A percentile compares a stretch with the other conserved stretches of the same genome.
These are phyloP conservation scores for Sanghuangporus baumii DNA, from an alignment of 1,284 basidiomycete species.

Conservation along the genomic window DNA sequence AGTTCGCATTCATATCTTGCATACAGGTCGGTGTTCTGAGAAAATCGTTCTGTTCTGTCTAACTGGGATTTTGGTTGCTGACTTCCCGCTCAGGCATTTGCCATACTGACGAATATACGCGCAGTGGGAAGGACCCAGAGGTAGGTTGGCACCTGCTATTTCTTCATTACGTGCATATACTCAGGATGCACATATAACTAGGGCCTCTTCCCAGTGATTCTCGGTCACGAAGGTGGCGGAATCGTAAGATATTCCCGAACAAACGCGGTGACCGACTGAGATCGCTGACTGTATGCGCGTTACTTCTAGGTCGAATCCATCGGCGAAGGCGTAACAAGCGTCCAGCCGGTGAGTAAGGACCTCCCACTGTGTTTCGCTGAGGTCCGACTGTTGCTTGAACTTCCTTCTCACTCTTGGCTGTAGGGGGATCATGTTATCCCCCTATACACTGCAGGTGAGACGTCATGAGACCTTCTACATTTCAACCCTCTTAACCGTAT, in stretches of 20 bases:
- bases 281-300: constrained; percentile 19
- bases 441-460: constrained; percentile 82
- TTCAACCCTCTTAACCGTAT: constrained; percentile 1
- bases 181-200: constrained; percentile 25
- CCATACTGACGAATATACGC: constrained; percentile 97
- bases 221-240: constrained; percentile 89
- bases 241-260: constrained; percentile 44
- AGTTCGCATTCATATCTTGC: constrained; percentile 89
- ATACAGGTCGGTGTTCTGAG: constrained; percentile 55
- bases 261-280: constrained; percentile 22
- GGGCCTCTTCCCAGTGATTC: constrained; percentile 93
- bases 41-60: background rate
- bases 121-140: constrained; percentile 95
- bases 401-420: constrained; percentile 12
- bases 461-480: background rate
- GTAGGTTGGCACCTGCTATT: constrained; percentile 49
- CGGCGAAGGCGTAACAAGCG: constrained; percentile 88
- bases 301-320: constrained; percentile 79
- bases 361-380: constrained; percentile 10
- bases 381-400: background rate
- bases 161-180: constrained; percentile 1
- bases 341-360: constrained; percentile 50
- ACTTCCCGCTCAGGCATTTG: constrained; percentile 68
- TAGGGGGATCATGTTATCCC: constrained; percentile 92
- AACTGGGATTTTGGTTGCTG: background rate